A percentile compares a stretch with the other conserved stretches of the same genome.
Conservation (phyloP, 441 rosid species). For the Brassica balearica region DNA sequence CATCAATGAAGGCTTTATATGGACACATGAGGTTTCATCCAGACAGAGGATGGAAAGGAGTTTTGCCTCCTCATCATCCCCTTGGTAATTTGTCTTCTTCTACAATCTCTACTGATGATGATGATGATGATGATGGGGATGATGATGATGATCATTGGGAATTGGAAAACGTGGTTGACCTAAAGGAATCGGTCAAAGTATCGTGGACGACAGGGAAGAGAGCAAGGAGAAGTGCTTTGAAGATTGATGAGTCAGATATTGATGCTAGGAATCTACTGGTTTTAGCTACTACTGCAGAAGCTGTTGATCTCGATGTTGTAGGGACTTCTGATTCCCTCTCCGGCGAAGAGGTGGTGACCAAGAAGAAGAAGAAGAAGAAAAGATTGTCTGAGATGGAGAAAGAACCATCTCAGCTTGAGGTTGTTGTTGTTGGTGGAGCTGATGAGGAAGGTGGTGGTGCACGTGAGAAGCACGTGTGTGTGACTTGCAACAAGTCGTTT, state of each 20-base stretch:
- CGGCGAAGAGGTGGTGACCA: slow-evolving; percentile 8
- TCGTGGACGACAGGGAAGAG: slow-evolving; percentile 41
- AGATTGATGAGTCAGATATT: background rate
- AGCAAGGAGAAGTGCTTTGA: slow-evolving; percentile 24
- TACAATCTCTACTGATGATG: slow-evolving; percentile 40
- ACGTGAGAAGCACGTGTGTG: slow-evolving; percentile 46
- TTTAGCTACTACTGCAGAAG: slow-evolving; percentile 38
- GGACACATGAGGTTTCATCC: slow-evolving; percentile 72
- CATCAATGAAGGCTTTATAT: slow-evolving; percentile 54
- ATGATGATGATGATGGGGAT: slow-evolving; percentile 35
- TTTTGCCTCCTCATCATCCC: slow-evolving; percentile 43
- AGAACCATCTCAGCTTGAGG: too few species aligned
- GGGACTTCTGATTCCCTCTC: slow-evolving; percentile 1
- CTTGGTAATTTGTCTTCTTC: slow-evolving; percentile 22
- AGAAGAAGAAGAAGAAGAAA: slow-evolving; percentile 36
- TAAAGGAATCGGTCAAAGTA: slow-evolving; percentile 31
- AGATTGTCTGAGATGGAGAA: slow-evolving; percentile 44
- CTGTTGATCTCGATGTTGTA: background rate
- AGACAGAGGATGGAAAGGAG: slow-evolving; percentile 54
- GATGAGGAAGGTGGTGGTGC: slow-evolving; percentile 20
- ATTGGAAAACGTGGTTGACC: slow-evolving; percentile 25
- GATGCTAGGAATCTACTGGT: slow-evolving; percentile 30
- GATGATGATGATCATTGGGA: slow-evolving; percentile 7
- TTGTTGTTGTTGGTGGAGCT: slow-evolving; percentile 1
- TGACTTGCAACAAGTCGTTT: slow-evolving; percentile 46